phyloP scores from a whole-genome alignment of 1,139 yeast species.

The Taphrina flavorubra region DNA sequence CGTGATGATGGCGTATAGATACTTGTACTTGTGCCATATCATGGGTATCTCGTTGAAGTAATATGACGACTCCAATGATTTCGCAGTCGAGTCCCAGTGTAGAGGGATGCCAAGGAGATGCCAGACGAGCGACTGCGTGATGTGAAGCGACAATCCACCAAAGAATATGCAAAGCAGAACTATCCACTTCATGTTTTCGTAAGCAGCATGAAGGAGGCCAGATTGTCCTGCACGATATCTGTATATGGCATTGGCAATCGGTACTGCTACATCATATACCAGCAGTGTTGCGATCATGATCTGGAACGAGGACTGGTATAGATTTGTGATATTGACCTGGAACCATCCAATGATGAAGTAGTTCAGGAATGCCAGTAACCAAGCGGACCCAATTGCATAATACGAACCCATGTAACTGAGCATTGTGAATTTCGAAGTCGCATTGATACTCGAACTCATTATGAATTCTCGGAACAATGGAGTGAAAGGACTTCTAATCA shows the following conservation, averaged over 20 bases:
- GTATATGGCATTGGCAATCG: slow-evolving; percentile 43
- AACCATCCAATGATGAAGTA: slow-evolving; percentile 45
- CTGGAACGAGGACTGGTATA: slow-evolving; percentile 43
- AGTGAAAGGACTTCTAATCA: slow-evolving; percentile 42
- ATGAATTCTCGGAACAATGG: slow-evolving; percentile 43
- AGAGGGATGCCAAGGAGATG: slow-evolving; percentile 43
- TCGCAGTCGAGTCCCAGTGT: slow-evolving; percentile 45
- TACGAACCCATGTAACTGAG: slow-evolving; percentile 45
- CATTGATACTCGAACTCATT: slow-evolving; percentile 37
- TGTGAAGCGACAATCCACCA: slow-evolving; percentile 44
- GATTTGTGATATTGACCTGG: slow-evolving; percentile 40
- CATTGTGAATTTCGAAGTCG: slow-evolving; percentile 43
- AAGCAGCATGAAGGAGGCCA: slow-evolving; percentile 26
- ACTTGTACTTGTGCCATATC: slow-evolving; percentile 34
- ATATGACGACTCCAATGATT: slow-evolving; percentile 26
- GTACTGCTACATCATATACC: slow-evolving; percentile 44
- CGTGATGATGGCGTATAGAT: slow-evolving; percentile 22
- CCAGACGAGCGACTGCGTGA: slow-evolving; percentile 42
- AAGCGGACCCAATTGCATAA: slow-evolving; percentile 43
- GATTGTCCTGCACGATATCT: slow-evolving; percentile 41
- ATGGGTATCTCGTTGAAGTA: slow-evolving; percentile 32
- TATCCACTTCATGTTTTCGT: slow-evolving; percentile 33
- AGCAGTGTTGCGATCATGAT: slow-evolving; percentile 41
- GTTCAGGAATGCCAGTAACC: slow-evolving; percentile 43
- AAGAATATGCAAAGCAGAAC: slow-evolving; percentile 43